Conservation (phyloP, 176 grass and related monocot genomes). For the Poa pratensis region DNA sequence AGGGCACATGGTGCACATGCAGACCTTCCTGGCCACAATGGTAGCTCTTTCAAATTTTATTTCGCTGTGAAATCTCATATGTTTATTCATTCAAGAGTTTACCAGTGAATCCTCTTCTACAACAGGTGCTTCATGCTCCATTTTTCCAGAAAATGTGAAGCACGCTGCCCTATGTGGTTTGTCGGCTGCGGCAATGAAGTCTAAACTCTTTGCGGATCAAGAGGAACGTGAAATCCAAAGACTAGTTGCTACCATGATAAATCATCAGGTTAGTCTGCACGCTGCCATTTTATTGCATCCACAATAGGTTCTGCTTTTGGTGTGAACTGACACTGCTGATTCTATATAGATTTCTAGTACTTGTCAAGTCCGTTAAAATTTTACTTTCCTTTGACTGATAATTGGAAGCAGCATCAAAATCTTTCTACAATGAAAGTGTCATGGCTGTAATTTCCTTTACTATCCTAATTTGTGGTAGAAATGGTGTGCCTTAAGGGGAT, state of each 20-base stretch:
- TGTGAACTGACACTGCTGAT: constrained; percentile 8
- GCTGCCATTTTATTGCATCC: background rate
- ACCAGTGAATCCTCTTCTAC: constrained; percentile 30
- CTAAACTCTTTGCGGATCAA: constrained; percentile 94
- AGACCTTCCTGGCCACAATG: constrained; percentile 52
- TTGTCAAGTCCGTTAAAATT: background rate
- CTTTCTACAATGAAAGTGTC: background rate
- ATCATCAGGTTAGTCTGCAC: constrained; percentile 69
- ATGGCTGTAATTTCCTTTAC: background rate
- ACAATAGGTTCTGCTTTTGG: background rate
- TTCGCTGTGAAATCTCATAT: background rate
- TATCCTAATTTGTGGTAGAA: constrained; percentile 30
- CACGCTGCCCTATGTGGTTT: constrained; percentile 73
- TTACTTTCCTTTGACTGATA: constrained; percentile 1
- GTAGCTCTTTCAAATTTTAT: constrained; percentile 48
- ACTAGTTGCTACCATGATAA: constrained; percentile 79
- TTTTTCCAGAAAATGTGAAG: constrained; percentile 71
- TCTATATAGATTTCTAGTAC: constrained; percentile 10
- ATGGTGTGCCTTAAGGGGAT: background rate
- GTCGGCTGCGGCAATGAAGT: constrained; percentile 84
- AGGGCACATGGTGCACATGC: constrained; percentile 46
- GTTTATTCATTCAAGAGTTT: constrained; percentile 31
- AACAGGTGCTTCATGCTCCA: constrained; percentile 48
- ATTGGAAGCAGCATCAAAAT: background rate
- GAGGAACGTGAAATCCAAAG: constrained; percentile 98